phyloP scores from a whole-genome alignment of 768 basidiomycete genomes.

The Rhodosporidiobolus sp. region DNA sequence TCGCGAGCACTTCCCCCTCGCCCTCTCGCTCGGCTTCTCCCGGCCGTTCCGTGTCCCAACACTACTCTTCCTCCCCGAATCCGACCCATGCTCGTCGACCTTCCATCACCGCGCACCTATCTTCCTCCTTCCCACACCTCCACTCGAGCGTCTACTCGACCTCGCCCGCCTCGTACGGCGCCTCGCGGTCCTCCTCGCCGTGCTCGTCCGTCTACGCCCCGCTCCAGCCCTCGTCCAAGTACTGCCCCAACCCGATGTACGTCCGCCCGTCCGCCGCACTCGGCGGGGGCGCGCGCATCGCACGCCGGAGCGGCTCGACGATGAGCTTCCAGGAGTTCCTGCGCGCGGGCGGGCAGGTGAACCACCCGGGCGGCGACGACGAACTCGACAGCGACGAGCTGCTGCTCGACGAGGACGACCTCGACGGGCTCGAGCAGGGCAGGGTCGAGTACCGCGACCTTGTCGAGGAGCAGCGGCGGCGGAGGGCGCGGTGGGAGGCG shows the following conservation, averaged over 20 bases:
- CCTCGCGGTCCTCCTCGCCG: conserved; percentile 28
- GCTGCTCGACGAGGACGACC: background rate
- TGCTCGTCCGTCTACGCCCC: conserved; percentile 37
- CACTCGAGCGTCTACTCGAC: conserved; percentile 1
- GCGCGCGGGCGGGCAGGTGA: background rate
- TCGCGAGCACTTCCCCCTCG: conserved; percentile 5
- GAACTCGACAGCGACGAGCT: conserved; percentile 17
- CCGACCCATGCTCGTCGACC: background rate
- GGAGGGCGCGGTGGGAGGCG: conserved; percentile 20
- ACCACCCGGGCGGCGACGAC: background rate
- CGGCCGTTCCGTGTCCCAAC: too few species aligned
- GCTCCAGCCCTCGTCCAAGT: conserved; percentile 13
- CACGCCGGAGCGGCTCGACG: background rate
- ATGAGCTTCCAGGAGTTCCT: conserved; percentile 33
- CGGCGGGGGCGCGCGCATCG: too few species aligned
- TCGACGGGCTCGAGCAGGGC: background rate
- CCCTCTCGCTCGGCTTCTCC: conserved; percentile 17
- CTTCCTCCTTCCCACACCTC: background rate
- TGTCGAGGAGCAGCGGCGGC: conserved; percentile 17
- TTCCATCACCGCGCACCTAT: background rate
- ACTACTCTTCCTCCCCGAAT: too few species aligned
- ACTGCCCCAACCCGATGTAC: conserved; percentile 22
- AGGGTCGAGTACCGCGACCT: conserved; percentile 26
- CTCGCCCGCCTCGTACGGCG: conserved; percentile 26
- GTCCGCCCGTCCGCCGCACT: conserved; percentile 12